Evolutionary conservation across 2,329 filamentous ascomycete genomes (phyloP).

Genomic region (Dichotomopilus funicola): DNA sequence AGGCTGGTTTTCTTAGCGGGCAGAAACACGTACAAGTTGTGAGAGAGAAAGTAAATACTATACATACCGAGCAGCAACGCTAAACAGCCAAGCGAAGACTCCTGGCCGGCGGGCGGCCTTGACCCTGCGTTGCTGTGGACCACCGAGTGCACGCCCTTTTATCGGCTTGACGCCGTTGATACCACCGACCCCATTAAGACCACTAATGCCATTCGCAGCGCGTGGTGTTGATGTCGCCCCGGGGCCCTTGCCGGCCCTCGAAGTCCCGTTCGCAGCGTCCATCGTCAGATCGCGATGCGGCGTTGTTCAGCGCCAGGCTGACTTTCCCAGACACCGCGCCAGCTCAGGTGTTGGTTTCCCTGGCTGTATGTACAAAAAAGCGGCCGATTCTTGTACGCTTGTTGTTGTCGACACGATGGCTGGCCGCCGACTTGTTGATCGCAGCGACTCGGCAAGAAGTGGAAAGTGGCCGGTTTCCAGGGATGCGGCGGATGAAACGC

Average conservation of each 20-base stretch:
- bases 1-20: constrained; percentile 45
- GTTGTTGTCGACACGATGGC: constrained; percentile 11
- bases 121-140: constrained; percentile 25
- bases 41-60: too few species aligned
- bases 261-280: constrained; percentile 20
- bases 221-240: neutral
- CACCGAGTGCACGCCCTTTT: constrained; percentile 33
- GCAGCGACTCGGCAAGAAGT: too few species aligned
- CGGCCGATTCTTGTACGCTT: too few species aligned
- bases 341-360: neutral
- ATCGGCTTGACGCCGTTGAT: constrained; percentile 23
- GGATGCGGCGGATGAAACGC: too few species aligned
- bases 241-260: constrained; percentile 12
- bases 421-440: too few species aligned
- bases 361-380: too few species aligned
- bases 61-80: constrained; percentile 48
- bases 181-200: neutral
- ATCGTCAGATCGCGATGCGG: constrained; percentile 11
- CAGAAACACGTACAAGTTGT: constrained; percentile 1
- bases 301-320: constrained; percentile 23
- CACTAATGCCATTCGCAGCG: constrained; percentile 19
- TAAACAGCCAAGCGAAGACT: constrained; percentile 38
- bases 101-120: constrained; percentile 23
- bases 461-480: too few species aligned
- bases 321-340: constrained; percentile 8